phyloP scores from a whole-genome alignment of 1,284 basidiomycete species.

The Blastosporella zonata region DNA sequence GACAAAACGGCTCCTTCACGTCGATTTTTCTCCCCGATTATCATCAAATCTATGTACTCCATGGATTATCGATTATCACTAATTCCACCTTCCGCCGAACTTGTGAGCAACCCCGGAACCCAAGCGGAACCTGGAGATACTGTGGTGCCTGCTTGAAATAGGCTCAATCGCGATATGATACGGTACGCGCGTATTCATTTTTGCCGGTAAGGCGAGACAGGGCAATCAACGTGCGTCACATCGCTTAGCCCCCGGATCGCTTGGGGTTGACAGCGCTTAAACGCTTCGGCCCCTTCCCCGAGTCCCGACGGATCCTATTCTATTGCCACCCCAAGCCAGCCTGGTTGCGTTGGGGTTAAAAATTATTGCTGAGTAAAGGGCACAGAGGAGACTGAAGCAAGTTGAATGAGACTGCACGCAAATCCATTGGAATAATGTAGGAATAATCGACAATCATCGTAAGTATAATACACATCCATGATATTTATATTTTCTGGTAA shows the following conservation, averaged over 20 bases:
- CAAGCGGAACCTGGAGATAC: too few species aligned
- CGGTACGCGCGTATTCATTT: background rate
- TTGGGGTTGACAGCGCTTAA: background rate
- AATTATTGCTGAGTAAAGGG: too few species aligned
- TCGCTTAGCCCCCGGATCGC: background rate
- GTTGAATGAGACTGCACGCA: slow-evolving; percentile 49
- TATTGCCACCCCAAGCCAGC: too few species aligned
- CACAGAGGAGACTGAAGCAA: background rate
- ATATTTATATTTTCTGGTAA: background rate
- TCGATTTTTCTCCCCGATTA: too few species aligned
- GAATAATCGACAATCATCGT: slow-evolving; percentile 35
- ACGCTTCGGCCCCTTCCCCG: background rate
- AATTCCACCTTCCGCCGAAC: too few species aligned
- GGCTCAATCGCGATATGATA: background rate
- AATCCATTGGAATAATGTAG: slow-evolving; percentile 42
- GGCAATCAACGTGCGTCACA: background rate
- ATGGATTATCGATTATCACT: too few species aligned
- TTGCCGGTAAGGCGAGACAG: background rate
- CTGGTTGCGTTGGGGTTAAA: background rate
- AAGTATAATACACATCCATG: background rate
- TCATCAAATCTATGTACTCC: too few species aligned
- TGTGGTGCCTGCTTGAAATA: background rate
- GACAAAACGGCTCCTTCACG: too few species aligned
- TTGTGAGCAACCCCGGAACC: too few species aligned
- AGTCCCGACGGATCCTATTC: background rate